phyloP scores from a whole-genome alignment of 257 asterid genomes.

The Eucommia ulmoides region DNA sequence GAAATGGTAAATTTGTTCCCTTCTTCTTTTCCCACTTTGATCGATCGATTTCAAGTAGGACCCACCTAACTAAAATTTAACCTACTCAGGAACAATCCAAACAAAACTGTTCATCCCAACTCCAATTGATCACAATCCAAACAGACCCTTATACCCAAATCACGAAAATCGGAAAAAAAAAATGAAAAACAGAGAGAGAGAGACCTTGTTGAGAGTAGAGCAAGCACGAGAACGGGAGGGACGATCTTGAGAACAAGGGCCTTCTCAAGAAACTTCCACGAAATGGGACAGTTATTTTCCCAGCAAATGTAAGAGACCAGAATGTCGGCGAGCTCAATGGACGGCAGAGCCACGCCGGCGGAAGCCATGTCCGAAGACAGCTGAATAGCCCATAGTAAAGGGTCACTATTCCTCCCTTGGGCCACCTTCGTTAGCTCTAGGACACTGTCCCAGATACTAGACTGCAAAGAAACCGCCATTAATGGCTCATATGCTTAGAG shows the following conservation, averaged over 20 bases:
- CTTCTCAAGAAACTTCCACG: slow-evolving; percentile 86
- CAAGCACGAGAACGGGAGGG: slow-evolving; percentile 70
- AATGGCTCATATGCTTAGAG: slow-evolving; percentile 12
- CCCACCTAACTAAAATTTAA: too few relatives aligned
- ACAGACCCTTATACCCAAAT: background rate
- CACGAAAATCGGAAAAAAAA: background rate
- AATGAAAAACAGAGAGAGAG: background rate
- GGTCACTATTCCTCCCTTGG: slow-evolving; percentile 66
- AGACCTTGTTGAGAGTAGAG: slow-evolving; percentile 72
- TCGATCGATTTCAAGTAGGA: too few relatives aligned
- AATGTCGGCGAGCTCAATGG: slow-evolving; percentile 47
- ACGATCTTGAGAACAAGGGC: slow-evolving; percentile 69
- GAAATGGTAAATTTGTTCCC: too few relatives aligned
- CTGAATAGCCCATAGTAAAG: slow-evolving; percentile 68
- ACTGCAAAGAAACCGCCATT: slow-evolving; percentile 40
- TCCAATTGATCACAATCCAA: too few relatives aligned
- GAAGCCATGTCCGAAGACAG: slow-evolving; percentile 63
- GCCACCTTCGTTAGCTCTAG: slow-evolving; percentile 62
- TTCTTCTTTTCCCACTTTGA: too few relatives aligned
- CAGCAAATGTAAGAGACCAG: slow-evolving; percentile 82
- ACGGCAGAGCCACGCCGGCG: slow-evolving; percentile 58
- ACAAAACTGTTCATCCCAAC: too few relatives aligned
- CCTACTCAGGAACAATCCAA: too few relatives aligned
- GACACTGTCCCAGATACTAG: slow-evolving; percentile 45
- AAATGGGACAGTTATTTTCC: slow-evolving; percentile 80